Conservation (phyloP, 768 basidiomycete species). For the Mycena alexandri region DNA sequence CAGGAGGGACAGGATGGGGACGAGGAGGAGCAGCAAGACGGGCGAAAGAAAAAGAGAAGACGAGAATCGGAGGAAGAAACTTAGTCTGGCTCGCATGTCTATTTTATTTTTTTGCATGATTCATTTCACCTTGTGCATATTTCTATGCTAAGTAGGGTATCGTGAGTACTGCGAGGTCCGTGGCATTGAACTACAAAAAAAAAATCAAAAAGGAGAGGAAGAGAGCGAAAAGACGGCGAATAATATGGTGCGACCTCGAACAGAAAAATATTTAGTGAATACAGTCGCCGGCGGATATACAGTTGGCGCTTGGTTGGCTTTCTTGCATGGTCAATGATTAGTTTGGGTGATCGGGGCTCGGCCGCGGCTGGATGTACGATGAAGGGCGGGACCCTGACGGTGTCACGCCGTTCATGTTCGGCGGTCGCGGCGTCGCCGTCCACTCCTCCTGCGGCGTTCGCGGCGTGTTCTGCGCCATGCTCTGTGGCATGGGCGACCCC, state of each 20-base stretch:
- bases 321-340: constrained; percentile 43
- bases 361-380: constrained; percentile 62
- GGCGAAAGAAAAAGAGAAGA: constrained; percentile 39
- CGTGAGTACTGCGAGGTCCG: constrained; percentile 74
- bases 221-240: constrained; percentile 42
- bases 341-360: constrained; percentile 58
- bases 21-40: constrained; percentile 33
- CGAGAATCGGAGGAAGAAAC: constrained; percentile 9
- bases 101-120: constrained; percentile 29
- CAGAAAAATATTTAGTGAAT: constrained; percentile 45
- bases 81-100: constrained; percentile 1
- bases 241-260: constrained; percentile 39
- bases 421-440: constrained; percentile 56
- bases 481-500: constrained; percentile 60
- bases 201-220: constrained; percentile 41
- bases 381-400: constrained; percentile 60
- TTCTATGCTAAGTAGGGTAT: constrained; percentile 63
- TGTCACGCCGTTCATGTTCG: constrained; percentile 48
- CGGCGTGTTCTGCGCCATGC: constrained; percentile 60
- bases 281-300: constrained; percentile 59
- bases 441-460: constrained; percentile 62
- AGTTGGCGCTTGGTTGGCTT: constrained; percentile 55
- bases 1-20: constrained; percentile 40
- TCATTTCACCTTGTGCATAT: constrained; percentile 40
- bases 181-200: constrained; percentile 70